Evolutionary conservation across 2,329 filamentous ascomycete genomes (phyloP), one percentile per base, ranked within the genome.

Genomic region (Ascochyta viciae-villosae): DNA sequence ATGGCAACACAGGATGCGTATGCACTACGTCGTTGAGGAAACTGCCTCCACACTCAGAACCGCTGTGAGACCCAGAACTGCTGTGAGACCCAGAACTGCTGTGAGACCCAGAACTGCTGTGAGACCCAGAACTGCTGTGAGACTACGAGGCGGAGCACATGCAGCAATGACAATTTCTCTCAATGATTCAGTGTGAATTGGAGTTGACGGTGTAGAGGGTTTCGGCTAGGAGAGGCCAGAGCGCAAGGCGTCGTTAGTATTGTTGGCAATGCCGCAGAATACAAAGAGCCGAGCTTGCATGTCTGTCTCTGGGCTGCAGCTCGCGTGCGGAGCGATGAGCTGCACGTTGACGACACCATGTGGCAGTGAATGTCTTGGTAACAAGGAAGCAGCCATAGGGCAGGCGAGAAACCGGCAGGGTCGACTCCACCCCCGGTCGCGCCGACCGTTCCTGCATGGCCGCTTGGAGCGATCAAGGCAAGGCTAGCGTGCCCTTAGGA

Each of bases 331-430:
- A 38, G 41, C 27, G 37, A 42, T 42, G 40, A 47, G 53, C 37
- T 52, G 49, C 38, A 46, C 38, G 31, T 24, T 45, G 58, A 44
- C 44, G 58, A 56, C 34, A 48, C 52, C 19, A 53, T 41, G 41
- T 41, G 42, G 35, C 40, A 57, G 46, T 52, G 45, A 52, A 39
- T 31, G 12, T 48, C 39, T 54, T 59, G 48, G 59, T 58, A 65
- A 61, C 45, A 24, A 23, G 26, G 23, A 37, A 9, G 42, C 60
- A 43, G 50, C 58, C 47, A 63, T 63, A 58, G 57, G 63, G 58
- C 58, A 41, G 42, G 16, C 16, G 46, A 58, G 52, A 24, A 53
- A 52, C 53, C 53, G 44, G 35, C 46, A 50, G 52, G 61, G 38
- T 42, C 29, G 34, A 41, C 8, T 29, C 29, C 23, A 27, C 24